Evolutionary conservation across 306 rosid species (phyloP).

Genomic region (Astragalus membranaceus): DNA sequence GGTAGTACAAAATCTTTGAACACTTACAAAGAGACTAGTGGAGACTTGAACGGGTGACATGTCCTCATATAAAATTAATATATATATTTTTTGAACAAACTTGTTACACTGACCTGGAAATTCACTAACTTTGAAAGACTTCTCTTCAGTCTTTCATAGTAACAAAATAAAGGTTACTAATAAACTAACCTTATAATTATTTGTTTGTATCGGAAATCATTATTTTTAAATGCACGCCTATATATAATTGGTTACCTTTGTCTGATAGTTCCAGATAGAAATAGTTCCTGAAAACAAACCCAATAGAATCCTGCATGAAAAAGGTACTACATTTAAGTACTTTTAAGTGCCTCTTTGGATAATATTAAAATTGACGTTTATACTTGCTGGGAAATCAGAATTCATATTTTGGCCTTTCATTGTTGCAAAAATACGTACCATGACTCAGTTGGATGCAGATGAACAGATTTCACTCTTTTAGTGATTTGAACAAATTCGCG

Average conservation of each 20-base stretch:
- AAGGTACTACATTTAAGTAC: not conserved
- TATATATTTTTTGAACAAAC: too few relatives aligned
- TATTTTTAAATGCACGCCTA: not conserved
- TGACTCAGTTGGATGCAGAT: constrained; percentile 65
- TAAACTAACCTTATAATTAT: not conserved
- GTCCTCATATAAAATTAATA: too few relatives aligned
- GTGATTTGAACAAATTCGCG: constrained; percentile 44
- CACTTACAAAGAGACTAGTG: not conserved
- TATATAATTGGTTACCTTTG: constrained; percentile 34
- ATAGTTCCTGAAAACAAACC: constrained; percentile 58
- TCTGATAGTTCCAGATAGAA: constrained; percentile 55
- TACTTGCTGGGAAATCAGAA: not conserved
- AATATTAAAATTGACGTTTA: not conserved
- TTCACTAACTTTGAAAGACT: constrained; percentile 45
- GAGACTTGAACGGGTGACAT: too few relatives aligned
- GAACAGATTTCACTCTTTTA: constrained; percentile 62
- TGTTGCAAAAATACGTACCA: constrained; percentile 32
- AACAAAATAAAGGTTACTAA: constrained; percentile 13
- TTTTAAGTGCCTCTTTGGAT: not conserved
- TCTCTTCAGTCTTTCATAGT: constrained; percentile 38
- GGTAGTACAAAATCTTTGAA: too few relatives aligned
- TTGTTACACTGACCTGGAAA: constrained; percentile 35
- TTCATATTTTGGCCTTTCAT: not conserved
- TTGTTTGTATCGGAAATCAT: not conserved
- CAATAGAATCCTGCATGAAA: constrained; percentile 56